Percentiles rank a stretch among this genome's conserved stretches.
Evolutionary conservation across 495 filamentous ascomycete species (phyloP).

Genomic region (Daldinia concentrica): DNA sequence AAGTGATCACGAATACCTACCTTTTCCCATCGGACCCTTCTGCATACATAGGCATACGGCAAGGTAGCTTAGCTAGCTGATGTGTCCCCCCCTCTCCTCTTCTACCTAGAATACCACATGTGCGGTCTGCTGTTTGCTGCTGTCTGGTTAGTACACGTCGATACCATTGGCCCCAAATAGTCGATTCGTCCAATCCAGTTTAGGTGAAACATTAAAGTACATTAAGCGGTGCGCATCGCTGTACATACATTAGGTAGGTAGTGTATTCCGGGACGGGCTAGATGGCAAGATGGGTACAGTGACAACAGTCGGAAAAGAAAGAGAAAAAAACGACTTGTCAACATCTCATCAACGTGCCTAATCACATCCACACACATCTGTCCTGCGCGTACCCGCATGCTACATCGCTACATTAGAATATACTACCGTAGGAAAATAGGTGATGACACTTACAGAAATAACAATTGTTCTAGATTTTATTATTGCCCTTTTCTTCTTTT

Average conservation of each 20-base stretch:
- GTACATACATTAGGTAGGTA: neutral
- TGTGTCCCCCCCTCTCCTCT: neutral
- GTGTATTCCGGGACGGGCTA: neutral
- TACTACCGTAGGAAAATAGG: conserved; percentile 9
- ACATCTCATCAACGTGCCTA: conserved; percentile 22
- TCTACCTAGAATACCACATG: conserved; percentile 7
- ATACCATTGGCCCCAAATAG: conserved; percentile 11
- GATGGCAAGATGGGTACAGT: conserved; percentile 1
- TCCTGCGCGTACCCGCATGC: conserved; percentile 31
- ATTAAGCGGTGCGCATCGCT: no score
- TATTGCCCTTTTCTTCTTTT: neutral
- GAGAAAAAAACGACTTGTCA: conserved; percentile 21
- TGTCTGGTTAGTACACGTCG: conserved; percentile 12
- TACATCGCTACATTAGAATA: conserved; percentile 11
- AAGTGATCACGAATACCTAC: conserved; percentile 5
- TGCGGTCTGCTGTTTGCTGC: conserved; percentile 17
- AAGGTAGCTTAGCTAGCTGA: conserved; percentile 5
- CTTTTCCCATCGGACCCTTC: neutral
- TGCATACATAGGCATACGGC: conserved; percentile 5
- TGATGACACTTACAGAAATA: conserved; percentile 8
- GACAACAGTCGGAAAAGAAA: conserved; percentile 5
- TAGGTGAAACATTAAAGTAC: conserved; percentile 21
- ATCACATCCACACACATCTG: conserved; percentile 31
- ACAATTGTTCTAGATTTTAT: conserved; percentile 13
- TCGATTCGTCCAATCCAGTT: conserved; percentile 15